Evolutionary conservation across 2,329 filamentous ascomycete species (phyloP).

Genomic region (Zymoseptoria tritici): DNA sequence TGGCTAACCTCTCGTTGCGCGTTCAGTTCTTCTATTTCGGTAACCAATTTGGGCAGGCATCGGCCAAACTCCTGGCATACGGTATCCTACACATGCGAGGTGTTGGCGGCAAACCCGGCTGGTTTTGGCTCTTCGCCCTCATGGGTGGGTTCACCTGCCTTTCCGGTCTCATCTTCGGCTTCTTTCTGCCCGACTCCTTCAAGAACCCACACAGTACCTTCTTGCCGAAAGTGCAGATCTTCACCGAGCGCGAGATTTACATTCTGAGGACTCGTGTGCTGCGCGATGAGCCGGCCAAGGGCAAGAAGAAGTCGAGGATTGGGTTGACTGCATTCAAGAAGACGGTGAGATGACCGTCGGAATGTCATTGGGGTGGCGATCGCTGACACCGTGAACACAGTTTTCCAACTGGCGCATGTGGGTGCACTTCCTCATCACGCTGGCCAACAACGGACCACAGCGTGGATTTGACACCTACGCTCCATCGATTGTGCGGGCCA

Average conservation of each 20-base stretch:
- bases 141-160: conserved; percentile 30
- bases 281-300: conserved; percentile 27
- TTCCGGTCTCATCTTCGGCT: conserved; percentile 28
- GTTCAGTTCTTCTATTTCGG: conserved; percentile 34
- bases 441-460: too few relatives aligned
- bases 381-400: neutral
- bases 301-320: conserved; percentile 25
- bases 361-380: neutral
- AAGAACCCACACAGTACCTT: conserved; percentile 24
- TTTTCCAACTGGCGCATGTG: too few relatives aligned
- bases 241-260: conserved; percentile 25
- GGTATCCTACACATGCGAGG: conserved; percentile 30
- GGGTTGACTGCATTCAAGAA: conserved; percentile 27
- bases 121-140: conserved; percentile 26
- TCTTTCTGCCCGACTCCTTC: conserved; percentile 28
- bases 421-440: too few relatives aligned
- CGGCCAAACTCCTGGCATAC: conserved; percentile 38
- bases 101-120: conserved; percentile 15
- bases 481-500: too few relatives aligned
- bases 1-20: too few relatives aligned
- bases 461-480: too few relatives aligned
- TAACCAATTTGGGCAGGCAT: conserved; percentile 38
- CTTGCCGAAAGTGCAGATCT: conserved; percentile 20
- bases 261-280: conserved; percentile 25
- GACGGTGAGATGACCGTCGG: conserved; percentile 9